These are phyloP conservation scores for Trypanosoma avium DNA, from an alignment of 208 protist genomes.

Conservation along the genomic window DNA sequence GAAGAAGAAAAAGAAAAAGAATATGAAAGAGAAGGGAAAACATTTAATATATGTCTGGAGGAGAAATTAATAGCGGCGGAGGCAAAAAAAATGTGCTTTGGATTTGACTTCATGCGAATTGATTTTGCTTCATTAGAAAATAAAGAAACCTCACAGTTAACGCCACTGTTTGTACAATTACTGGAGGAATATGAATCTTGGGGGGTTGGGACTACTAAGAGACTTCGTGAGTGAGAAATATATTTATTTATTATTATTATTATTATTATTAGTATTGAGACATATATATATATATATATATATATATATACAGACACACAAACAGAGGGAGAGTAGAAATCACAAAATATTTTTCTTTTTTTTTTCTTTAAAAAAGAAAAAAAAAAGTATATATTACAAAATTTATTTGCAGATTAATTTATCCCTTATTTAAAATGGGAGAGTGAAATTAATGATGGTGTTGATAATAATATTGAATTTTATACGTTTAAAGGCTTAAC, in stretches of 20 bases:
- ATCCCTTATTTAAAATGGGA: no score
- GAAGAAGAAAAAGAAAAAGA: background rate
- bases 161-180: conserved; percentile 61
- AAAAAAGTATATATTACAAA: no score
- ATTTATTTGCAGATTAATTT: no score
- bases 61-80: background rate
- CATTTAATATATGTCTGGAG: background rate
- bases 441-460: no score
- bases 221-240: conserved; percentile 30
- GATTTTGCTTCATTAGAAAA: conserved; percentile 49
- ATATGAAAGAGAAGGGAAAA: background rate
- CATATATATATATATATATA: background rate
- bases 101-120: conserved; percentile 89
- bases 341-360: no score
- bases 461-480: no score
- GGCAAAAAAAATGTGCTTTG: conserved; percentile 64
- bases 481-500: no score
- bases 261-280: conserved; percentile 4
- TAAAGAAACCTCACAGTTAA: conserved; percentile 33
- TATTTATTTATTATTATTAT: conserved; percentile 4
- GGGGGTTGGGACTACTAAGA: conserved; percentile 70
- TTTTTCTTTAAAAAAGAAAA: no score
- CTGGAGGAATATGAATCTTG: conserved; percentile 89
- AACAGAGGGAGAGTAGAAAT: background rate
- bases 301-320: background rate